Conservation (phyloP, 257 asterid species). For the Voacanga thouarsii region DNA sequence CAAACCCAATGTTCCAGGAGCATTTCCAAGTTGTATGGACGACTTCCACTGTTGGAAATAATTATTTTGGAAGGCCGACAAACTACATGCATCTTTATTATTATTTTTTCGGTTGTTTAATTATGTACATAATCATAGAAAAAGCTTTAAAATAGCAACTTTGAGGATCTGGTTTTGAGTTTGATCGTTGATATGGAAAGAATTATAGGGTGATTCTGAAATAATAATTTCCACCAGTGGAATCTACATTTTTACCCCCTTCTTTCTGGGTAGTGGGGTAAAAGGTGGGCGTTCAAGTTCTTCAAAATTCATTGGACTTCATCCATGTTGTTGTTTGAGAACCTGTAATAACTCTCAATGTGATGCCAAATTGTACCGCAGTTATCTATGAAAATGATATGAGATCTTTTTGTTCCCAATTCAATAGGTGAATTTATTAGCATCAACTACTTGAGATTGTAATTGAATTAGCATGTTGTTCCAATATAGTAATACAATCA, state of each 20-base stretch:
- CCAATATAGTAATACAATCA: no score
- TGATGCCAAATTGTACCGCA: no score
- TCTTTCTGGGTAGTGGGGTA: no score
- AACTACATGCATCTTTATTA: neutral
- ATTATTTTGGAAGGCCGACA: neutral
- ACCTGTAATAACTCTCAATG: no score
- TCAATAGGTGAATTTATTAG: neutral
- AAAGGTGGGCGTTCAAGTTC: no score
- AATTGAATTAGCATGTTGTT: no score
- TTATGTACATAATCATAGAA: no score
- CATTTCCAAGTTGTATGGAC: slow-evolving; percentile 4
- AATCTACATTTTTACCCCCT: neutral
- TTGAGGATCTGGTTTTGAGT: neutral
- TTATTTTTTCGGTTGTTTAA: no score
- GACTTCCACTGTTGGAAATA: neutral
- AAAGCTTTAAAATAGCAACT: neutral
- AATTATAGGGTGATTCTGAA: neutral
- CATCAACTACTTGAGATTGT: neutral
- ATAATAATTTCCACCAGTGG: neutral
- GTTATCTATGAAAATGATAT: no score
- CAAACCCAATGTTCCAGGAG: neutral
- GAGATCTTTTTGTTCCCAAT: neutral
- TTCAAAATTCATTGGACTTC: no score
- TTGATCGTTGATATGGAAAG: neutral
- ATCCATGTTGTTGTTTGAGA: no score